Evolutionary conservation across 163 green algal genomes (phyloP), one percentile per base, ranked within the genome.

Genomic region (Scenedesmus sp.): DNA sequence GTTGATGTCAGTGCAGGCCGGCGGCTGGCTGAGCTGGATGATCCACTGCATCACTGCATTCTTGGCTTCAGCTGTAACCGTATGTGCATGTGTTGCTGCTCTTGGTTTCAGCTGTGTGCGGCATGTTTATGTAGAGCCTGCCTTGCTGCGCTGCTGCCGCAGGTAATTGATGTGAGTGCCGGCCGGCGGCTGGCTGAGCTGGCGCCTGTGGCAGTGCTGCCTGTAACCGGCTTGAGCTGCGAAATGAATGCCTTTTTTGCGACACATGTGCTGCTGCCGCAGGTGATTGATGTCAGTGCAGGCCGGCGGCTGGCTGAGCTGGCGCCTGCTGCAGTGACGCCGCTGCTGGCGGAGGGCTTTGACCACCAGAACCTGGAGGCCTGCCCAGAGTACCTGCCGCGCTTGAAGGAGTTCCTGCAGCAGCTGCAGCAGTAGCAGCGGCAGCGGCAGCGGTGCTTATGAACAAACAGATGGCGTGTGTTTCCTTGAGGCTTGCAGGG

Each of bases 341-440:
- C 97, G 3, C 94, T 99, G 55, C 98, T 96, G 95, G 95, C 96
- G 0, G 73, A 95, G 82, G 94, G 96, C 12, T 96, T 93, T 91
- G 95, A 96, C 26, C 97, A 99, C 90, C 96, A 98, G 82, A 96
- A 98, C 90, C 84, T 98, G 64, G 96, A 97, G 88, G 83, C 91
- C 1, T 94, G 83, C 81, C 90, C 92, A 0, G 57, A 95, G 76
- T 96, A 95, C 91, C 89, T 96, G 57, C 94, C 94, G 7, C 83
- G 87, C 18, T 84, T 96, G 74, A 74, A 70, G 56, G 74, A 88
- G 52, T 96, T 96, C 74, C 76, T 96, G 66, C 88, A 87, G 20
- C 46, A 91, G 84, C 34, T 82, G n/a, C 70, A 60, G 74, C 76
- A 59, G 34, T n/a, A 59, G 76, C 76, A 59, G 10, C 76, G 3